Evolutionary conservation across 2,329 filamentous ascomycete species (phyloP).

Genomic region (Sphaerulina vaccinii): DNA sequence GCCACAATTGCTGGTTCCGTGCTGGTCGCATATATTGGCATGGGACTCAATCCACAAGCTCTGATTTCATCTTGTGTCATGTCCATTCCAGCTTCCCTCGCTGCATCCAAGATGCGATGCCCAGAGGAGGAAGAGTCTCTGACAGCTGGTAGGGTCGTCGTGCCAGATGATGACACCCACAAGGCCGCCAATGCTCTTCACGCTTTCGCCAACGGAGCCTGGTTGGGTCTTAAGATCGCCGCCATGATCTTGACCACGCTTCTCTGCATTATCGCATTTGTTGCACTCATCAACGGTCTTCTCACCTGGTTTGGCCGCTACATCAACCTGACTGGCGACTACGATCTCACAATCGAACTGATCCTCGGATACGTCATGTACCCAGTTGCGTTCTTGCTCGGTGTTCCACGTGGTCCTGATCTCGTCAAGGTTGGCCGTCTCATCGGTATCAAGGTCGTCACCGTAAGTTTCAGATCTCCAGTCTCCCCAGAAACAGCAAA

Average conservation of each 20-base stretch:
- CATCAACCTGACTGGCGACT: constrained; percentile 65
- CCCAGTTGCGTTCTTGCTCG: constrained; percentile 76
- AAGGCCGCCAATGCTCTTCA: constrained; percentile 77
- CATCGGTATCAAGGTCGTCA: constrained; percentile 82
- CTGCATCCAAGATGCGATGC: constrained; percentile 84
- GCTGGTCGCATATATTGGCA: constrained; percentile 77
- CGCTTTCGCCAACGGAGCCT: constrained; percentile 80
- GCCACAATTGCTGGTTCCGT: constrained; percentile 89
- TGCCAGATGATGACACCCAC: constrained; percentile 76
- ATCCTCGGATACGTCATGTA: constrained; percentile 77
- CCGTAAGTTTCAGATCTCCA: constrained; percentile 45
- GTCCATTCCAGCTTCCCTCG: constrained; percentile 88
- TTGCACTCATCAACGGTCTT: constrained; percentile 72
- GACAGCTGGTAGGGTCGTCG: constrained; percentile 75
- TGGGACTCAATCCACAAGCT: constrained; percentile 81
- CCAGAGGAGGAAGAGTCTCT: constrained; percentile 85
- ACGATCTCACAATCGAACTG: constrained; percentile 69
- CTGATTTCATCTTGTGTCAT: constrained; percentile 91
- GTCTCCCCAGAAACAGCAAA: neutral
- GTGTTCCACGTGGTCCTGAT: constrained; percentile 61
- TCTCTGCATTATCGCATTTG: constrained; percentile 78
- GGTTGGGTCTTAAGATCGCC: constrained; percentile 82
- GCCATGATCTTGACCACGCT: constrained; percentile 77
- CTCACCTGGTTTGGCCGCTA: constrained; percentile 83
- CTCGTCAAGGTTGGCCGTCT: constrained; percentile 72